Evolutionary conservation across 352 stramenopile genomes (phyloP).

Genomic region (Globisporangium okanoganense): DNA sequence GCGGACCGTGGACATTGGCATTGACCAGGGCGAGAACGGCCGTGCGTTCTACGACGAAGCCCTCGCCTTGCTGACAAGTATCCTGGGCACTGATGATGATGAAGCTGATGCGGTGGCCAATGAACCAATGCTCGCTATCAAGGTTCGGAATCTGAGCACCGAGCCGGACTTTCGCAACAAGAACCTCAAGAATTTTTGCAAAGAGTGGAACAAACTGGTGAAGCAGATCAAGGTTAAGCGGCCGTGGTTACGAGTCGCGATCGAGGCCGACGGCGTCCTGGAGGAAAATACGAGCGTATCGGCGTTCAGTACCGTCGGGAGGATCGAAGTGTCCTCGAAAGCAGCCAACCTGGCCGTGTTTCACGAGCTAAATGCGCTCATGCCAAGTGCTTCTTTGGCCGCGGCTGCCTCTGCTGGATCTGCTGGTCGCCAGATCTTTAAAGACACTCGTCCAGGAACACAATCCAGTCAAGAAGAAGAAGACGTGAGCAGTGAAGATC

Average conservation of each 20-base stretch:
- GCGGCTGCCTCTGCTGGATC: not conserved
- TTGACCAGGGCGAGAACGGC: conserved; percentile 10
- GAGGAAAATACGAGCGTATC: conserved; percentile 4
- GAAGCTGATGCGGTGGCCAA: not conserved
- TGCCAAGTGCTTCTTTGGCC: too few species aligned
- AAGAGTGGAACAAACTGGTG: conserved; percentile 4
- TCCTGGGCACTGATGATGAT: not conserved
- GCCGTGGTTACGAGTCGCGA: conserved; percentile 5
- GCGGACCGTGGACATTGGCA: conserved; percentile 9
- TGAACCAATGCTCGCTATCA: conserved; percentile 1
- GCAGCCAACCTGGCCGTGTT: conserved; percentile 1
- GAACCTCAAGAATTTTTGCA: conserved; percentile 10
- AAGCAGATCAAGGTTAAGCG: not conserved
- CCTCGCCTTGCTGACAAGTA: conserved; percentile 5
- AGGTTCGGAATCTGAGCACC: conserved; percentile 7
- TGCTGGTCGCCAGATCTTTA: too few species aligned
- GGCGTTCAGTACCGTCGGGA: conserved; percentile 12
- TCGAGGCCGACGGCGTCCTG: conserved; percentile 10
- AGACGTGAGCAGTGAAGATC: conserved; percentile 2
- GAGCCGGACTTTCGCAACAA: conserved; percentile 11
- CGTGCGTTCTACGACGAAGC: conserved; percentile 14
- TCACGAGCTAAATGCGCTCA: conserved; percentile 4
- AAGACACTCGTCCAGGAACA: too few species aligned
- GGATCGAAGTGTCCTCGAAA: conserved; percentile 1
- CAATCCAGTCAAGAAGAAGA: not conserved